phyloP scores from a whole-genome alignment of 2,329 filamentous ascomycete genomes.

The Lachnellula suecica region DNA sequence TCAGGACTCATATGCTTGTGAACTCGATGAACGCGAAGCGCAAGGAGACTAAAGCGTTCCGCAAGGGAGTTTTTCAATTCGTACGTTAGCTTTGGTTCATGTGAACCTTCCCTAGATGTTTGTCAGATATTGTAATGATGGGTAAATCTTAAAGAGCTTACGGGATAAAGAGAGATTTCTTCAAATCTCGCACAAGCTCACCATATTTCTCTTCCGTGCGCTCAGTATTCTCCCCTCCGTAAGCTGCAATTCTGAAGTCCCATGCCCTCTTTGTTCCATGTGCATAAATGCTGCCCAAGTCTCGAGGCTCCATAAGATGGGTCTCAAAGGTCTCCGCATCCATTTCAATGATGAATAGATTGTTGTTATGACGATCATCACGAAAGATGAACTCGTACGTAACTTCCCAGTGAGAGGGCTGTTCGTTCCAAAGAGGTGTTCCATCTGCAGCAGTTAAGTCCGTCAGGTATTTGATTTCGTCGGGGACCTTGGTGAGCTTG shows the following conservation, averaged over 20 bases:
- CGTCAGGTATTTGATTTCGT: slow-evolving; percentile 25
- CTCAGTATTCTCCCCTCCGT: slow-evolving; percentile 11
- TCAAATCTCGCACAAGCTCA: slow-evolving; percentile 16
- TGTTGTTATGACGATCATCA: slow-evolving; percentile 9
- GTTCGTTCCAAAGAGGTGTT: slow-evolving; percentile 22
- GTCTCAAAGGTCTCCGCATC: slow-evolving; percentile 28
- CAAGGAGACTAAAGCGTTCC: slow-evolving; percentile 3
- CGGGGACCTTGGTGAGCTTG: slow-evolving; percentile 23
- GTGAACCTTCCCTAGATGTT: neutral
- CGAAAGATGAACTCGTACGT: slow-evolving; percentile 28
- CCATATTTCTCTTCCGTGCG: slow-evolving; percentile 15
- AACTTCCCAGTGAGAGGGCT: slow-evolving; percentile 17
- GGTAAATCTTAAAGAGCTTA: slow-evolving; percentile 16
- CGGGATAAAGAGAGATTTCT: slow-evolving; percentile 26
- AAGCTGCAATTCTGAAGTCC: slow-evolving; percentile 28
- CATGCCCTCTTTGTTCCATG: slow-evolving; percentile 31
- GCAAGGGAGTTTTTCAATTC: slow-evolving; percentile 5
- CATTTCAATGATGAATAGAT: slow-evolving; percentile 27
- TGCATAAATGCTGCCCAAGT: slow-evolving; percentile 25
- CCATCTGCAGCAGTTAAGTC: slow-evolving; percentile 22
- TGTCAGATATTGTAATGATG: neutral
- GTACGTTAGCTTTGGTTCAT: slow-evolving; percentile 17
- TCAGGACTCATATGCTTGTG: slow-evolving; percentile 11
- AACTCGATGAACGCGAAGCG: slow-evolving; percentile 12
- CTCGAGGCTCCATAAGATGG: slow-evolving; percentile 12